A percentile compares a stretch with the other conserved stretches of the same genome.
Conservation (phyloP, 2,329 filamentous ascomycete species). For the Aspergillus piperis region DNA sequence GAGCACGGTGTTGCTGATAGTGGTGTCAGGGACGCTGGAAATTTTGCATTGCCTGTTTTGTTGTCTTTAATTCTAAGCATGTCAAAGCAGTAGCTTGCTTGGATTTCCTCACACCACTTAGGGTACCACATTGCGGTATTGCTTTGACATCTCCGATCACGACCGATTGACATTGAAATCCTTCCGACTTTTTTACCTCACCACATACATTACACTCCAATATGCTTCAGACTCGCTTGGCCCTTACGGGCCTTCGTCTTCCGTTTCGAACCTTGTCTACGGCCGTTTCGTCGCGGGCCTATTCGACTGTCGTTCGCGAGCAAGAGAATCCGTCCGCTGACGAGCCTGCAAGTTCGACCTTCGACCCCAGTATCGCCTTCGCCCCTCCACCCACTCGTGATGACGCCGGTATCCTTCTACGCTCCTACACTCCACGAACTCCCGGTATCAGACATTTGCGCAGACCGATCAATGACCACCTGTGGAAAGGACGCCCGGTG, state of each 20-base stretch:
- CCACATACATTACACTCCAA: slow-evolving; percentile 13
- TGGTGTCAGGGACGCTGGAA: slow-evolving; percentile 8
- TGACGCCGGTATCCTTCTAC: slow-evolving; percentile 55
- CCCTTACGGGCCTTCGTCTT: slow-evolving; percentile 54
- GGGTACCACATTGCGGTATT: not conserved
- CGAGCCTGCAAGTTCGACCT: slow-evolving; percentile 38
- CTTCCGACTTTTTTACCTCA: not conserved
- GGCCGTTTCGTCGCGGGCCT: slow-evolving; percentile 50
- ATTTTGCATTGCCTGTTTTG: not conserved
- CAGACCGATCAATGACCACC: slow-evolving; percentile 90
- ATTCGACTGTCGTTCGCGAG: slow-evolving; percentile 52
- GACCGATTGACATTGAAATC: slow-evolving; percentile 8
- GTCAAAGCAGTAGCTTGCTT: slow-evolving; percentile 14
- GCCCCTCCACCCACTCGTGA: slow-evolving; percentile 49
- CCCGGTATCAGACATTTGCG: slow-evolving; percentile 89
- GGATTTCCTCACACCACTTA: not conserved
- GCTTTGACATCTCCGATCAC: slow-evolving; percentile 9
- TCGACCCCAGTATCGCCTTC: slow-evolving; percentile 43
- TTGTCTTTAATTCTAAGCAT: slow-evolving; percentile 12
- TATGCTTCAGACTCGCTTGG: slow-evolving; percentile 70
- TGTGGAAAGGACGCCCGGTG: slow-evolving; percentile 90
- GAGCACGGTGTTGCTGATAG: slow-evolving; percentile 9
- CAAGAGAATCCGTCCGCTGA: slow-evolving; percentile 29
- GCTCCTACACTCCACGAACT: slow-evolving; percentile 90
- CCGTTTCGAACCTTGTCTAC: slow-evolving; percentile 50